Percentiles rank a stretch among this genome's conserved stretches.
These are phyloP conservation scores for Pyrenophora seminiperda DNA, from an alignment of 2,329 filamentous ascomycete species.

Conservation along the genomic window DNA sequence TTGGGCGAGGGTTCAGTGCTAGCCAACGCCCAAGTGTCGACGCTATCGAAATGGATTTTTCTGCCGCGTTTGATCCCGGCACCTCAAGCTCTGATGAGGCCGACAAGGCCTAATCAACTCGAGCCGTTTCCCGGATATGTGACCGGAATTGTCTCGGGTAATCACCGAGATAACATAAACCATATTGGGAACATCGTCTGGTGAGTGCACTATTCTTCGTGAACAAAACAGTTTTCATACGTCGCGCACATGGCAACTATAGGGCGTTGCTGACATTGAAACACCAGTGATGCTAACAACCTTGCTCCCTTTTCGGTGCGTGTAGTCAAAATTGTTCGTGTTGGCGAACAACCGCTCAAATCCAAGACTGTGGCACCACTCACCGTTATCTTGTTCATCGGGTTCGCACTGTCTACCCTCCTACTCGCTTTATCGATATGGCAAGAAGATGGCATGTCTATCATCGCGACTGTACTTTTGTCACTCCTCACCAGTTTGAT, in stretches of 20 bases:
- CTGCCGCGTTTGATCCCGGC: constrained; percentile 58
- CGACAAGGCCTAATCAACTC: constrained; percentile 51
- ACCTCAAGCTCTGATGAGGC: constrained; percentile 56
- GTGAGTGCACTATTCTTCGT: constrained; percentile 28
- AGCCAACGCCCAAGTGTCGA: constrained; percentile 57
- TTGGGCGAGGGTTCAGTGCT: constrained; percentile 58
- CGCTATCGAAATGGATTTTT: constrained; percentile 56
- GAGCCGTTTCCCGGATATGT: constrained; percentile 50
- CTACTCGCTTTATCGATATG: constrained; percentile 54
- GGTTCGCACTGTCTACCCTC: constrained; percentile 50
- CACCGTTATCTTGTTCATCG: constrained; percentile 53
- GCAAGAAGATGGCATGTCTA: constrained; percentile 56
- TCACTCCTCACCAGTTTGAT: constrained; percentile 57
- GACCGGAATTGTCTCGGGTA: constrained; percentile 55
- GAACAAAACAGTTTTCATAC: background rate
- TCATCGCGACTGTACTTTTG: constrained; percentile 55
- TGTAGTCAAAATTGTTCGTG: constrained; percentile 48
- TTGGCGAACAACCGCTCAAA: constrained; percentile 44
- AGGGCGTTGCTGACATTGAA: constrained; percentile 1
- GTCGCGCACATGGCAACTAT: background rate
- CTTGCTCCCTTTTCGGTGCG: constrained; percentile 49
- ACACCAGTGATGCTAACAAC: constrained; percentile 41
- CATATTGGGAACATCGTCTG: constrained; percentile 57
- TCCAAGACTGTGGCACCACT: constrained; percentile 54
- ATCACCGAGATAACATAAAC: constrained; percentile 53